Percentiles rank a stretch among this genome's conserved stretches.
phyloP scores from a whole-genome alignment of 805 yeast species.

The Candida multigemmis region DNA sequence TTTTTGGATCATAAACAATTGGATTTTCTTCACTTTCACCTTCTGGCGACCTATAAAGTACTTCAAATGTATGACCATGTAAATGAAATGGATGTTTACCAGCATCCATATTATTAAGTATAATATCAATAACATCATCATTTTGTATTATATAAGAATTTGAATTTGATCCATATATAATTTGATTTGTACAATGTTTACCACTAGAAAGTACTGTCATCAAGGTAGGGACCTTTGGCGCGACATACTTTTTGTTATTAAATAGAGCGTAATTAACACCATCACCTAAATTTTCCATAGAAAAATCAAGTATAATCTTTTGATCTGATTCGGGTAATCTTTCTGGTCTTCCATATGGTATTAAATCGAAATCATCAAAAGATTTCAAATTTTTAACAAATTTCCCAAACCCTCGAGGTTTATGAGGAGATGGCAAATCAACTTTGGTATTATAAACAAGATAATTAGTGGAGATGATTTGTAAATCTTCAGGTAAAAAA shows the following conservation, averaged over 20 bases:
- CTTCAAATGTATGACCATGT: conserved; percentile 90
- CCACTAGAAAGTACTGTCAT: conserved; percentile 73
- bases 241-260: conserved; percentile 71
- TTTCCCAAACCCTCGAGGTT: conserved; percentile 14
- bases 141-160: conserved; percentile 63
- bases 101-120: conserved; percentile 77
- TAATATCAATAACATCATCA: conserved; percentile 66
- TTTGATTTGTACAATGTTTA: conserved; percentile 41
- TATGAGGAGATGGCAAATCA: conserved; percentile 26
- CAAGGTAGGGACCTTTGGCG: conserved; percentile 82
- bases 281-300: conserved; percentile 75
- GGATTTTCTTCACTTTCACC: conserved; percentile 43
- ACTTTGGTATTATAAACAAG: conserved; percentile 45
- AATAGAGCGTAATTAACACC: conserved; percentile 96
- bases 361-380: conserved; percentile 30
- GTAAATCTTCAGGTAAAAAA: conserved; percentile 51
- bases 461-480: conserved; percentile 67
- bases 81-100: conserved; percentile 97
- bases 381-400: conserved; percentile 36
- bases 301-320: conserved; percentile 59
- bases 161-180: conserved; percentile 73
- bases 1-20: conserved; percentile 35
- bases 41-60: conserved; percentile 60
- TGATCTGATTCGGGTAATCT: conserved; percentile 60
- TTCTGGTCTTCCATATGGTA: conserved; percentile 24